These are phyloP conservation scores for Bocquillonia castaneifolia DNA, from an alignment of 441 rosid genomes.

Conservation along the genomic window DNA sequence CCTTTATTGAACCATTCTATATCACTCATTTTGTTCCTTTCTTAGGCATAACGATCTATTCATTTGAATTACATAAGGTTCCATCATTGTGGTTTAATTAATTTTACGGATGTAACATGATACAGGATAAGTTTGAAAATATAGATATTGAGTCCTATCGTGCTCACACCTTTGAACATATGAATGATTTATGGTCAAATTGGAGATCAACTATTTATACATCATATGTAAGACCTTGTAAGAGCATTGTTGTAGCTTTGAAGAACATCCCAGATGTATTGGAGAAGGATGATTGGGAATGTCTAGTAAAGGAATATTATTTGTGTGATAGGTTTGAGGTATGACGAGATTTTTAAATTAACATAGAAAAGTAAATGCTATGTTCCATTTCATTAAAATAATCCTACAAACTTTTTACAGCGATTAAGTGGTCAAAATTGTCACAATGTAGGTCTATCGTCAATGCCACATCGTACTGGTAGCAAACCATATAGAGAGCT, in stretches of 20 bases:
- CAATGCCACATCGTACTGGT: neutral
- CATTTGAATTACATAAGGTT: too few species aligned
- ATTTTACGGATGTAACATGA: too few species aligned
- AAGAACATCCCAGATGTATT: neutral
- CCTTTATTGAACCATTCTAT: too few species aligned
- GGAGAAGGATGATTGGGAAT: neutral
- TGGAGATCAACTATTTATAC: neutral
- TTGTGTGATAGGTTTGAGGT: neutral
- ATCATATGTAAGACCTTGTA: neutral
- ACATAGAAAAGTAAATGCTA: too few species aligned
- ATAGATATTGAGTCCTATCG: too few species aligned
- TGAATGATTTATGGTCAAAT: neutral
- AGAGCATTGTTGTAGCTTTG: neutral
- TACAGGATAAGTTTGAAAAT: neutral
- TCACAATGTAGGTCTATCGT: neutral
- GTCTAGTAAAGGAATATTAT: neutral
- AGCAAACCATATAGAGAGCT: neutral
- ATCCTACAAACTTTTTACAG: too few species aligned
- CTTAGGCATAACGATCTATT: too few species aligned
- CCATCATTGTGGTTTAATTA: too few species aligned
- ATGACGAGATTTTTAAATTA: too few species aligned
- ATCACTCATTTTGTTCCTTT: too few species aligned
- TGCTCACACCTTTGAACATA: neutral
- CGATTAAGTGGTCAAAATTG: neutral
- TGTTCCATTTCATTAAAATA: too few species aligned